Base-by-base conservation (phyloP, 1,139 yeast genomes). In the Geotrichum macrosporum region DNA sequence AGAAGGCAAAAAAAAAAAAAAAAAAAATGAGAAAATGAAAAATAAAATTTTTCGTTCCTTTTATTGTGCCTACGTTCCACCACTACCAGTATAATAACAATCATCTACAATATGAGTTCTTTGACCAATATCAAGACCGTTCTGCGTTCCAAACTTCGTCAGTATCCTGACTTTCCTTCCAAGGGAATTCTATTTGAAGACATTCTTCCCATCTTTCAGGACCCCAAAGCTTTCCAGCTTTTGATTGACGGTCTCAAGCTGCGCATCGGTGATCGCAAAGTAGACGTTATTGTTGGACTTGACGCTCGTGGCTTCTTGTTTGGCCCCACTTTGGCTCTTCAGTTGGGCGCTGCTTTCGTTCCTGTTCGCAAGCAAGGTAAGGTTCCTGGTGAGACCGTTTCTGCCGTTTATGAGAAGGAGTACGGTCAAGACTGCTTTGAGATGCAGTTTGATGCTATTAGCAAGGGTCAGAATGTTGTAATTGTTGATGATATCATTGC, bases 261-360 rank as follows among this genome's bases (percentile, higher is more conserved):
- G 53, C 94, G 85, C 62, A 65, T 92, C 54, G 80, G 79, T 49
- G 76, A 75, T 55, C 67, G 73, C 44, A 81, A 85, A 60, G 78
- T 89, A 51, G 97, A 92, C 63, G 92, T 84, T 63, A 76, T 92
- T 55, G 88, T 92, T 46, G 99, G 97, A 35, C 76, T 94, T 57
- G 99, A 92, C 68, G 86, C 96, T 48, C 83, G 99, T 68, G 99
- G 99, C 1, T 92, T 92, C 66, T 74, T 92, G 53, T 92, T 92
- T 60, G 99, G 97, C 9, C 98, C 99, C 42, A 73, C 97, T 33
- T 74, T 92, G 57, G 98, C 98, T 6, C 76, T 92, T 55, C 92
- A 87, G 51, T 70, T 92, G 52, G 81, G 83, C 53, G 92, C 94
- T 38, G 94, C 96, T 3, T 92, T 92, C 60, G 84, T 92, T 44